phyloP scores from a whole-genome alignment of 2,329 filamentous ascomycete genomes.

The Lachnellula occidentalis region DNA sequence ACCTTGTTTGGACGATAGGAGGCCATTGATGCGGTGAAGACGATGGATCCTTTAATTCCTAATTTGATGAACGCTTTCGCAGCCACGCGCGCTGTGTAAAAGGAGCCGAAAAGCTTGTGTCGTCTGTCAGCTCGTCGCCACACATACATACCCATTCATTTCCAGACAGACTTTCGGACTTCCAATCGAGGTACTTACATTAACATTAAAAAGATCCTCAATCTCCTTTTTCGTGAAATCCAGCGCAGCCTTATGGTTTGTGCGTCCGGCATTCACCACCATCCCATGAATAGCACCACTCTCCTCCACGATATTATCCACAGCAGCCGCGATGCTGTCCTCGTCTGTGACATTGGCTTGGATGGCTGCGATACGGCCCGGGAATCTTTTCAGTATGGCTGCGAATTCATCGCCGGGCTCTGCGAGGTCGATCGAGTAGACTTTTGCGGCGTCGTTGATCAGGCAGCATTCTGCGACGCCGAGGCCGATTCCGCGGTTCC shows the following conservation, averaged over 20 bases:
- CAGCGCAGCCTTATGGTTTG: constrained; percentile 46
- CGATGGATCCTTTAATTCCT: constrained; percentile 39
- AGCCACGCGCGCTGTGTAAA: constrained; percentile 38
- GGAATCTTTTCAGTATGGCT: constrained; percentile 34
- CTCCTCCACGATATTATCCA: constrained; percentile 40
- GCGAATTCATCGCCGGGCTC: constrained; percentile 39
- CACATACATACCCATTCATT: too few species aligned
- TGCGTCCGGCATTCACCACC: constrained; percentile 45
- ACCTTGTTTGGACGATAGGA: constrained; percentile 36
- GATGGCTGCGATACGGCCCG: constrained; percentile 27
- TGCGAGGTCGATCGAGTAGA: constrained; percentile 44
- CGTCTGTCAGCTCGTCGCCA: not conserved
- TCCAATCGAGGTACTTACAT: constrained; percentile 27
- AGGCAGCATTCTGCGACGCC: constrained; percentile 44
- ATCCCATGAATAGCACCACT: constrained; percentile 43
- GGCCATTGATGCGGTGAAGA: constrained; percentile 44
- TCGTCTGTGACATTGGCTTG: constrained; percentile 41
- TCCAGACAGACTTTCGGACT: not conserved
- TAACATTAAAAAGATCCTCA: constrained; percentile 38
- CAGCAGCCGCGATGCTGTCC: constrained; percentile 37
- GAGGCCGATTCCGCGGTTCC: constrained; percentile 39
- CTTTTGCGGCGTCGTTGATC: constrained; percentile 36
- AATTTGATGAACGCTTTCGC: constrained; percentile 41
- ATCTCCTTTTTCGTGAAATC: constrained; percentile 45
- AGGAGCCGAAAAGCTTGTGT: constrained; percentile 39